Base-by-base conservation (phyloP, 495 filamentous ascomycete genomes). In the Daldinia grandis region DNA sequence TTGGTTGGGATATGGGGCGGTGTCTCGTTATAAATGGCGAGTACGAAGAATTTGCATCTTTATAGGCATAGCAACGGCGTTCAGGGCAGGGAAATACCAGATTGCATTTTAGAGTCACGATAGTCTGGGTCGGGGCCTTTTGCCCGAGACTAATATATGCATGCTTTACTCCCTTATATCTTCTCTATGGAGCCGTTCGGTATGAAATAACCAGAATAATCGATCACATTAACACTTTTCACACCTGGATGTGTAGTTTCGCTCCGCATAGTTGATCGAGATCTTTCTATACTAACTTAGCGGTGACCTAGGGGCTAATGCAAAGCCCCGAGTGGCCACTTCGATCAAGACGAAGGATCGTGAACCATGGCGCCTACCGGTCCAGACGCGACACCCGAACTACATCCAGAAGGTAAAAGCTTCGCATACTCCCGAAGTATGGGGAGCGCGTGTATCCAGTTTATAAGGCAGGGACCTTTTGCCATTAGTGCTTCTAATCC, bases 51-150 rank as follows among this genome's bases (percentile, higher is more conserved):
- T 51, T 66, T 71, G 64, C 40, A 53, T 68, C 21, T 58, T 76
- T 59, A 33, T 38, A 57, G n/a, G 74, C 68, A 74, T 77, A 66
- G 73, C 75, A 61, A 63, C 56, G 75, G 75, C 64, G 75, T 77
- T 74, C 35, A 9, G 44, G 47, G 51, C 14, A 33, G 61, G 15
- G 37, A 31, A 59, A 73, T 76, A 75, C 75, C 75, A 76, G 42
- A 51, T 60, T 72, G 70, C 65, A 57, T 74, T 72, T 59, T 24
- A 63, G 19, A 49, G 51, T 58, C 66, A 49, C 42, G 66, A 69
- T 53, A 30, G 14, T 58, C 33, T 30, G 37, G 37, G 19, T 7
- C 30, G 28, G 44, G 19, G 37, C 44, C 33, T 17, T 44, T 51
- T 40, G 14, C 30, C 21, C 14, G 17, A n/a, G 33, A 44, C 38